A percentile compares a stretch with the other conserved stretches of the same genome.
Evolutionary conservation across 495 filamentous ascomycete genomes (phyloP).

Genomic region (Melanomma pulvis-pyrius): DNA sequence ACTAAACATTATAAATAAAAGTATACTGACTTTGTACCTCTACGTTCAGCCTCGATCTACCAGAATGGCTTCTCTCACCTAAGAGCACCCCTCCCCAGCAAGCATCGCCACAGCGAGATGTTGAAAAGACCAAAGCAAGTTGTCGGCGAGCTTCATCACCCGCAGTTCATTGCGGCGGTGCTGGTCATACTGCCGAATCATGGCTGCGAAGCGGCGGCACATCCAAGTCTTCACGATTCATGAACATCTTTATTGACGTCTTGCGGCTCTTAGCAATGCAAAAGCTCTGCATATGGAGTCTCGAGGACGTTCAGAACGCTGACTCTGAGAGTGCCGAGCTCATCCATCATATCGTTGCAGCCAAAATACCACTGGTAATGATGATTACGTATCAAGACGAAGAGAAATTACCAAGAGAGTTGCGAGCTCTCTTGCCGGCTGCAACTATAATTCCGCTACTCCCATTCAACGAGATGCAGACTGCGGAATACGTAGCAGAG

Average conservation of each 20-base stretch:
- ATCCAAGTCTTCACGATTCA: slow-evolving; percentile 74
- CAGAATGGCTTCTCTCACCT: slow-evolving; percentile 67
- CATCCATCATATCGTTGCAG: slow-evolving; percentile 70
- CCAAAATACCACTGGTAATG: slow-evolving; percentile 75
- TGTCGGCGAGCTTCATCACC: slow-evolving; percentile 27
- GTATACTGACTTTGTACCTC: neutral
- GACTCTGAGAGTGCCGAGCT: slow-evolving; percentile 84
- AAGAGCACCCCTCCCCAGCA: slow-evolving; percentile 38
- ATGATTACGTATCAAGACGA: slow-evolving; percentile 68
- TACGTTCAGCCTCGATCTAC: slow-evolving; percentile 61
- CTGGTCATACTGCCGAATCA: slow-evolving; percentile 62
- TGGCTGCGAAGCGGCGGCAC: slow-evolving; percentile 70
- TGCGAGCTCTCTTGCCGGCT: slow-evolving; percentile 33
- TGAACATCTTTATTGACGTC: slow-evolving; percentile 84
- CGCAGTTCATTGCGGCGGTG: slow-evolving; percentile 28
- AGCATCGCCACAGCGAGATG: slow-evolving; percentile 20
- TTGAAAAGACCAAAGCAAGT: slow-evolving; percentile 22
- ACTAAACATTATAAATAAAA: neutral
- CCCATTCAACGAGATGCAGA: slow-evolving; percentile 72
- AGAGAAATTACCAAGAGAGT: slow-evolving; percentile 43
- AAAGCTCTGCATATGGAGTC: slow-evolving; percentile 78
- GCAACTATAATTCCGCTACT: slow-evolving; percentile 65
- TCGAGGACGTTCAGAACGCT: slow-evolving; percentile 86
- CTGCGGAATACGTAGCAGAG: slow-evolving; percentile 72
- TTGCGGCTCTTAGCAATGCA: slow-evolving; percentile 73